A percentile compares a stretch with the other conserved stretches of the same genome.
Evolutionary conservation across 1,284 basidiomycete species (phyloP).

Genomic region (Heterobasidion occidentale): DNA sequence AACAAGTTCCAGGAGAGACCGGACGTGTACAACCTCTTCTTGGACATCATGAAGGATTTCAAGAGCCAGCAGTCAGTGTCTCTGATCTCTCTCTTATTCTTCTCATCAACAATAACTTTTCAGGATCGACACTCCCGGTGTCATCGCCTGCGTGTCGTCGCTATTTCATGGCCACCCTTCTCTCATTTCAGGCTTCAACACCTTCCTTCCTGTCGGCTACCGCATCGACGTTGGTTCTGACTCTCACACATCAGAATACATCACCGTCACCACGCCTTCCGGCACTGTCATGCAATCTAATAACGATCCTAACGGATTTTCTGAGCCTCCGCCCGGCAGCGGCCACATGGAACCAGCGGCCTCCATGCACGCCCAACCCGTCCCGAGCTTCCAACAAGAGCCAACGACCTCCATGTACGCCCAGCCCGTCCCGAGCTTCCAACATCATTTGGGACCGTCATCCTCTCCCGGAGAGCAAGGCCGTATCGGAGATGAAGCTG

Average conservation of each 20-base stretch:
- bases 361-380: no score
- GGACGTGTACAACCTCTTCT: slow-evolving; percentile 92
- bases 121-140: slow-evolving; percentile 96
- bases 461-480: no score
- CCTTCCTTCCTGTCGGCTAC: slow-evolving; percentile 92
- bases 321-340: no score
- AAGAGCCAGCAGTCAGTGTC: slow-evolving; percentile 76
- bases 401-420: no score
- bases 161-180: slow-evolving; percentile 88
- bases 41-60: slow-evolving; percentile 99
- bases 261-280: slow-evolving; percentile 85
- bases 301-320: no score
- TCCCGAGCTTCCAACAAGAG: no score
- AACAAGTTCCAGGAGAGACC: slow-evolving; percentile 80
- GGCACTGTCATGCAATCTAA: slow-evolving; percentile 41
- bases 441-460: no score
- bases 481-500: slow-evolving; percentile 17
- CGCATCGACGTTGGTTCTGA: slow-evolving; percentile 78
- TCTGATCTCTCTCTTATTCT: slow-evolving; percentile 2
- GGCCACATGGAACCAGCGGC: no score
- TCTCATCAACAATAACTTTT: background rate
- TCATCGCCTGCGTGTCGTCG: slow-evolving; percentile 90
- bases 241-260: slow-evolving; percentile 49
- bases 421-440: no score
- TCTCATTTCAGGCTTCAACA: slow-evolving; percentile 97